phyloP scores from a whole-genome alignment of 495 filamentous ascomycete genomes.

The Tetracladium marchalianum region DNA sequence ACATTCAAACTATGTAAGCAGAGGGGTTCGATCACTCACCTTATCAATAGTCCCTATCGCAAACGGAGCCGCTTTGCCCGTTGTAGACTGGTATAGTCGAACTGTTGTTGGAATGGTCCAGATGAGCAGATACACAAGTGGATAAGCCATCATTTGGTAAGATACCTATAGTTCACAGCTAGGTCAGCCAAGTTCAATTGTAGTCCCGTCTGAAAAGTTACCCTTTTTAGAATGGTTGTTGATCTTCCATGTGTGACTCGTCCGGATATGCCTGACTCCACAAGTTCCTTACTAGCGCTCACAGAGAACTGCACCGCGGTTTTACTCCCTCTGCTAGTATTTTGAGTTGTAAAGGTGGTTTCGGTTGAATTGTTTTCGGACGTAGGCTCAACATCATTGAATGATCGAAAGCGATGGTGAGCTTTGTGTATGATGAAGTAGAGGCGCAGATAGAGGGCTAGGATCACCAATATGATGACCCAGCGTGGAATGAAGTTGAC shows the following conservation, averaged over 20 bases:
- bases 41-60: slow-evolving; percentile 32
- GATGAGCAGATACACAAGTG: slow-evolving; percentile 31
- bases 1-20: background rate
- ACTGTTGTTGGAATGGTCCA: slow-evolving; percentile 34
- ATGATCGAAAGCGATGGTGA: slow-evolving; percentile 26
- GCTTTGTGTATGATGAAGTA: slow-evolving; percentile 32
- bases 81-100: slow-evolving; percentile 31
- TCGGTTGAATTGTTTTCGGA: no score
- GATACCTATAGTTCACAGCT: no score
- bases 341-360: no score
- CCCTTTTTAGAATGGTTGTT: no score
- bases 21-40: slow-evolving; percentile 6
- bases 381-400: slow-evolving; percentile 12
- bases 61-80: slow-evolving; percentile 25
- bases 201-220: no score
- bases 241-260: no score
- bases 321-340: no score
- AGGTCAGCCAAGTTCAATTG: no score
- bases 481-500: slow-evolving; percentile 34
- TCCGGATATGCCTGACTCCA: no score
- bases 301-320: no score
- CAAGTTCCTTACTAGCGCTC: no score
- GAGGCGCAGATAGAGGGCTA: slow-evolving; percentile 27
- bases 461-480: slow-evolving; percentile 30
- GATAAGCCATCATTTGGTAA: slow-evolving; percentile 34